These are phyloP conservation scores for Teratosphaeria viscida DNA, from an alignment of 2,329 filamentous ascomycete genomes.

Conservation along the genomic window DNA sequence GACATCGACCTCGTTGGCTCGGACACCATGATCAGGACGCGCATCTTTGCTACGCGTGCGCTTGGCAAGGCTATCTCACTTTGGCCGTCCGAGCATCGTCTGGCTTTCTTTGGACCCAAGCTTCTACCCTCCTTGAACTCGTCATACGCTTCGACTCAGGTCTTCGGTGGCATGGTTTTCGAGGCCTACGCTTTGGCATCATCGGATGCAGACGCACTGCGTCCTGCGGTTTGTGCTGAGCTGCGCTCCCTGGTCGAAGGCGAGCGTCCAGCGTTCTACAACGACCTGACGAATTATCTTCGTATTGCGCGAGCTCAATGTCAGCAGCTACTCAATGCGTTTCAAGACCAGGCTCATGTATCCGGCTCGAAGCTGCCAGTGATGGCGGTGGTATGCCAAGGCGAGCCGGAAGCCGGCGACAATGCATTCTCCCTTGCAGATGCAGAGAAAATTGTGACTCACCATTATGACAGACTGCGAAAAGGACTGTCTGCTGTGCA, in stretches of 20 bases:
- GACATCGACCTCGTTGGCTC: constrained; percentile 89
- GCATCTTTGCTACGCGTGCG: constrained; percentile 75
- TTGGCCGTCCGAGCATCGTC: constrained; percentile 52
- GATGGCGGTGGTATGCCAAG: constrained; percentile 85
- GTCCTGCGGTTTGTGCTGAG: constrained; percentile 50
- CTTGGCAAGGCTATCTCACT: constrained; percentile 74
- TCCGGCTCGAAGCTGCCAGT: constrained; percentile 63
- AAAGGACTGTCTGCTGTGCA: constrained; percentile 83
- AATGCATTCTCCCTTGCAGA: constrained; percentile 82
- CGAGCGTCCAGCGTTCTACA: constrained; percentile 72
- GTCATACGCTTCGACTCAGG: constrained; percentile 72
- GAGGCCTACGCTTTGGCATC: constrained; percentile 70
- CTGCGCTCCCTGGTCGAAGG: constrained; percentile 69
- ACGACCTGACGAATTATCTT: constrained; percentile 80
- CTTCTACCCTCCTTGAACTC: constrained; percentile 60
- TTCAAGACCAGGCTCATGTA: constrained; percentile 82
- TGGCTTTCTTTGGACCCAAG: constrained; percentile 54
- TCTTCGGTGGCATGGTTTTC: constrained; percentile 70
- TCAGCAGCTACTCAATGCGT: constrained; percentile 78
- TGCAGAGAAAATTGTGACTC: constrained; percentile 74
- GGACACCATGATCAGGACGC: constrained; percentile 78
- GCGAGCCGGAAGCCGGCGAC: constrained; percentile 81
- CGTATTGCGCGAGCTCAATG: constrained; percentile 87
- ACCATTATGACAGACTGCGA: constrained; percentile 81
- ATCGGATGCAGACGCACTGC: constrained; percentile 35